Evolutionary conservation across 2,329 filamentous ascomycete species (phyloP), one percentile per base, ranked within the genome.

Genomic region (Calonectria leucothoes): DNA sequence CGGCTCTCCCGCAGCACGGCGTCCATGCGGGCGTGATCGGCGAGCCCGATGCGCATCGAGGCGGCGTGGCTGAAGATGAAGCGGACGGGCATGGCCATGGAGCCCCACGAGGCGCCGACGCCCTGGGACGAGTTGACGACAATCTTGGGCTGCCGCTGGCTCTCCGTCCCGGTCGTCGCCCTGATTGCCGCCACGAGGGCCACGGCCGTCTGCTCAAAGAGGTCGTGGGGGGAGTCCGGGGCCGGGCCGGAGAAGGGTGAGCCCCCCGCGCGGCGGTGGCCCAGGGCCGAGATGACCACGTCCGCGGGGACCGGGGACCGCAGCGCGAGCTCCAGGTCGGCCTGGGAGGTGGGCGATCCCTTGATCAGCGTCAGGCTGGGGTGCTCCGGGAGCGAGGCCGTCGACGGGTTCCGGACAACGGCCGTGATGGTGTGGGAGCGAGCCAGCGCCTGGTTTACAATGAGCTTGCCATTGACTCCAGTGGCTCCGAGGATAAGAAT

Each of bases 111-210:
- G 35, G 83, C 80, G 0, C 86, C 88, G 1, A 87, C 85, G 14
- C 89, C 90, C 73, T 88, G 86, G 1, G 87, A 86, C 15, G 87
- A 88, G 81, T 91, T 85, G 61, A 89, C 82, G 31, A 91, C 83
- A 2, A 90, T 76, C 66, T 88, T 89, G 59, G 74, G 64, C 12
- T 84, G 81, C 0, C 87, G 87, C n/a, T n/a, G n/a, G n/a, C n/a
- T n/a, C n/a, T n/a, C n/a, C n/a, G n/a, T n/a, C n/a, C n/a, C n/a
- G n/a, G n/a, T n/a, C n/a, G n/a, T n/a, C n/a, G 86, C 84, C 27
- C 78, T 79, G 20, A 85, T 82, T 20, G 84, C 82, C 69, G 87
- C 84, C 2, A 80, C 2, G 10, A 80, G 66, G 23, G 39, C 57
- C 17, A 42, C n/a, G 48, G 63, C 49, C 14, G 52, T 67, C 29